Base-by-base conservation (phyloP, 225 moss, liverwort and hornwort genomes). In the Pseudoscleropodium purum region DNA sequence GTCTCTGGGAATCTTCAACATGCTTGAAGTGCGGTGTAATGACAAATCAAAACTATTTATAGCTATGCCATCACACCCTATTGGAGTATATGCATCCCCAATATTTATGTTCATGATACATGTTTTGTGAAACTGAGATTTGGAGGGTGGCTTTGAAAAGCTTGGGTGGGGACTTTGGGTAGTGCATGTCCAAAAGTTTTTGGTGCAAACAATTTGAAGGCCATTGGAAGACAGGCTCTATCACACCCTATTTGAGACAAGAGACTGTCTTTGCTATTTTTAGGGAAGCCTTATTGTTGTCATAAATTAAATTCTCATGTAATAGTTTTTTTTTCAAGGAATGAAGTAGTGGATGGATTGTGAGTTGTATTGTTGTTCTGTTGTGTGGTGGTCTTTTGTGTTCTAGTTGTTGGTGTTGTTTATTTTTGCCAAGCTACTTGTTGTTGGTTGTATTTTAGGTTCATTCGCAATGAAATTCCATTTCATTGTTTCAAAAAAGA, bases 211-310 rank as follows among this genome's bases (percentile, higher is more conserved):
- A 2, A 39, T 25, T 39, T 39, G 7, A 70, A 39, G 25, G 25
- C 5, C 0, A 39, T 1, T 0, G 2, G 1, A 24, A 69, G 37
- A n/a, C 4, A 69, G 23, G 21, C 10, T 68, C 2, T n/a, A n/a
- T 4, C 0, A 41, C 0, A 15, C 3, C 3, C 1, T 16, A 43
- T 15, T 43, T 73, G 4, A 1, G 0, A 26, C 3, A 41, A 43
- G 33, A 70, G 1, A 72, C 27, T 15, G 15, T 41, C 5, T 72
- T 41, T 72, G 15, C 21, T 14, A 26, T 2, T 0, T 73, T 73
- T 16, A 27, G 1, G 2, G 3, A 16, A 15, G 9, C 3, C 3
- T 5, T 2, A 72, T 72, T 45, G 9, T 43, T 43, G 27, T 26
- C 8, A 16, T 15, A 27, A 41, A 41, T 41, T 9, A 72, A 70